Evolutionary conservation across 1,284 basidiomycete genomes (phyloP), one percentile per base, ranked within the genome.

Genomic region (Laetiporus sulphureus): DNA sequence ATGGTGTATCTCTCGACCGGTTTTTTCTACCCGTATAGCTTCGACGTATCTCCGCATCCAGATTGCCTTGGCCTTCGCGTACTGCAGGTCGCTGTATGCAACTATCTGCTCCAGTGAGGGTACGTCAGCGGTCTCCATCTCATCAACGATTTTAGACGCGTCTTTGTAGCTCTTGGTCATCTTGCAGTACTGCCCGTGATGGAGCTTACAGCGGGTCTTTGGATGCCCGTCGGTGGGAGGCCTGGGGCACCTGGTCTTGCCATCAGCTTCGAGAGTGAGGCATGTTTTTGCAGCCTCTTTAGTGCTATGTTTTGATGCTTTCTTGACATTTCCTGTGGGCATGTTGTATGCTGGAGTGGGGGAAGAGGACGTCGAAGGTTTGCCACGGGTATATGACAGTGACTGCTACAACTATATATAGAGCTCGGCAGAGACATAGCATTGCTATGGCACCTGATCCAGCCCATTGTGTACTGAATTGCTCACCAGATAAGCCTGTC

Each of bases 91-190:
- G 1, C 40, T 35, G 30, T 53, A 56, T 2, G 23, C 16, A n/a
- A 5, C n/a, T 4, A 64, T 51, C 32, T 53, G 46, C 4, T 42
- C 44, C 12, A 45, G 34, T 3, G 49, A 40, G 0, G 61, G 60
- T 5, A 64, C 22, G 4, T 50, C 36, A 1, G 31, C 11, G 0
- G 41, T 46, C 2, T 34, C 32, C 31, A 56, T 33, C 2, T 51
- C 33, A 18, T 64, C 61, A 3, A 64, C 61, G 13, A 54, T 37
- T 23, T 54, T 44, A 3, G 54, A 49, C 1, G 62, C 63, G 5
- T 53, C 53, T 41, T 63, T 63, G 48, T 64, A 63, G 20, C 49
- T 51, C 33, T 45, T 50, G 38, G 40, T 54, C 50, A 64, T 39
- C 10, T 30, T 50, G 11, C 48, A 38, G 32, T 58, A 62, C 39